Base-by-base conservation (phyloP, 1,139 yeast genomes). In the Protomyces lactucae-debilis region DNA sequence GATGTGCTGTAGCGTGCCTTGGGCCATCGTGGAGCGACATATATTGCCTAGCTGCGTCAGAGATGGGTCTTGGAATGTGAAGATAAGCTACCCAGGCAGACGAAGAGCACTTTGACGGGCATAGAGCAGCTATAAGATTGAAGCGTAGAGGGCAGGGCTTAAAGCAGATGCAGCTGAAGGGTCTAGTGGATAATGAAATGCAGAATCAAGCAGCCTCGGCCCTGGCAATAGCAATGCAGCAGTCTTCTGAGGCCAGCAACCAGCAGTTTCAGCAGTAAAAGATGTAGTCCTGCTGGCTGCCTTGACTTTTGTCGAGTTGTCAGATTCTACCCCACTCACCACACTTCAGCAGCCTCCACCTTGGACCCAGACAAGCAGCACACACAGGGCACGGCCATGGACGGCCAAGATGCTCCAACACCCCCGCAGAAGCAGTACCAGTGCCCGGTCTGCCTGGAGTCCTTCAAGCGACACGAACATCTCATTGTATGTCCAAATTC, bases 401-500 rank as follows among this genome's bases (percentile, higher is more conserved):
- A 39, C 6, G 16, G 16, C 16, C 39, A 55, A 23, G 55, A 39
- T n/a, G 36, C 57, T 18, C 14, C 35, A 14, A 28, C 39, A 18
- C 40, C 35, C 21, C 23, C 55, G 12, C 37, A 14, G n/a, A 59
- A 59, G 45, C 63, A 55, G 45, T 59, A 59, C 37, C 57, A 52
- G 16, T 59, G 63, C 35, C 23, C 56, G 3, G 63, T 59, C 45
- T 59, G 63, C 18, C 52, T 55, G 4, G 63, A 59, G 35, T 48
- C 53, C 39, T 59, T 59, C 57, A 59, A 59, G 52, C 56, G 63
- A 32, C 63, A 59, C 55, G 63, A 59, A 32, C 63, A 59, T 40
- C 57, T 59, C 21, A 59, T 59, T 35, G 63, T 59, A 52, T 12
- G 63, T 32, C 18, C 16, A 43, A 45, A 32, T 12, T 16, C 53